Conservation (phyloP, 2,329 filamentous ascomycete species). For the Ophiostoma quercus region DNA sequence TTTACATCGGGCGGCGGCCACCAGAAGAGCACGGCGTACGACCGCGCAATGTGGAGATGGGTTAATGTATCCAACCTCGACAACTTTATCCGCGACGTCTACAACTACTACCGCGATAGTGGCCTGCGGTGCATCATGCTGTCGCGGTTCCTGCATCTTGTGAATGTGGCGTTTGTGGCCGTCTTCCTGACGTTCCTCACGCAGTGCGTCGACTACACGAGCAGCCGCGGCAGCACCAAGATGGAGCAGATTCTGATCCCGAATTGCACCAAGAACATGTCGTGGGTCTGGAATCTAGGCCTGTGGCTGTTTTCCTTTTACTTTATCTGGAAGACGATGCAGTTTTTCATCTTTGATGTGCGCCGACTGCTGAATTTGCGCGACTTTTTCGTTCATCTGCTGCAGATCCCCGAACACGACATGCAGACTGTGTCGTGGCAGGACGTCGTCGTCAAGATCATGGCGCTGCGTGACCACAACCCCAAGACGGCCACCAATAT, state of each 20-base stretch:
- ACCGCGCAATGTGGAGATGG: slow-evolving; percentile 87
- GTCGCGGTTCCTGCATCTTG: slow-evolving; percentile 62
- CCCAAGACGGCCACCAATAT: slow-evolving; percentile 65
- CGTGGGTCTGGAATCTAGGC: slow-evolving; percentile 66
- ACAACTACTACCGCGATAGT: slow-evolving; percentile 77
- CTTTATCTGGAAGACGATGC: slow-evolving; percentile 74
- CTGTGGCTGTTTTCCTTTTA: slow-evolving; percentile 83
- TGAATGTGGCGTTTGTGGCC: slow-evolving; percentile 80
- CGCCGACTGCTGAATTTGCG: slow-evolving; percentile 70
- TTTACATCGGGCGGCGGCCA: slow-evolving; percentile 22
- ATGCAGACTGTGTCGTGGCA: slow-evolving; percentile 96
- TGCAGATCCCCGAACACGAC: slow-evolving; percentile 75
- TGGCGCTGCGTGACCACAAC: slow-evolving; percentile 78
- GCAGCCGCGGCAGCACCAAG: slow-evolving; percentile 60
- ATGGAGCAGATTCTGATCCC: slow-evolving; percentile 55
- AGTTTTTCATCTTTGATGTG: slow-evolving; percentile 63
- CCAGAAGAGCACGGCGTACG: slow-evolving; percentile 44
- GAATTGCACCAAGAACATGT: slow-evolving; percentile 72
- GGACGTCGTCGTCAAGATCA: slow-evolving; percentile 78
- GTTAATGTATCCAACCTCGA: slow-evolving; percentile 87
- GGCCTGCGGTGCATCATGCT: slow-evolving; percentile 82
- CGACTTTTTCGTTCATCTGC: slow-evolving; percentile 76
- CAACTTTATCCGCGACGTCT: slow-evolving; percentile 77
- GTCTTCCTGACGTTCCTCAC: slow-evolving; percentile 76
- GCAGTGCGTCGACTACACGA: slow-evolving; percentile 78